Conservation (phyloP, 208 protist species). For the Acanthamoeba castellanii region DNA sequence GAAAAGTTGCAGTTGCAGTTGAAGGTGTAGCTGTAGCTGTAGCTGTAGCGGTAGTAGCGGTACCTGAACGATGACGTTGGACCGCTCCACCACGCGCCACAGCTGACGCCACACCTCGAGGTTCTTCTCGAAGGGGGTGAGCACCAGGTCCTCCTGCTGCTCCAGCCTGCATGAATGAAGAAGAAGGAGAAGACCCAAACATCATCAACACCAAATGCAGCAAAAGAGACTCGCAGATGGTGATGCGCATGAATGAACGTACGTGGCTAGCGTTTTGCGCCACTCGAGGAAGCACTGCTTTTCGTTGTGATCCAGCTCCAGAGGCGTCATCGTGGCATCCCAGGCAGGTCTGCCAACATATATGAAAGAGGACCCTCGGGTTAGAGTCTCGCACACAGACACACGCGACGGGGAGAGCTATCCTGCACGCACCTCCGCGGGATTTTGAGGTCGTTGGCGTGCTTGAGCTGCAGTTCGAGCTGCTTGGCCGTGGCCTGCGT, state of each 20-base stretch:
- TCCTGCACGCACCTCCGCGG: neutral
- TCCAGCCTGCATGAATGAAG: slow-evolving; percentile 89
- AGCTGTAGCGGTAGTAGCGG: no score
- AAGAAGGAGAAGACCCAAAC: neutral
- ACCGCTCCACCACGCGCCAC: slow-evolving; percentile 98
- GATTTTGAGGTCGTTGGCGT: slow-evolving; percentile 47
- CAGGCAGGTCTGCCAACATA: slow-evolving; percentile 74
- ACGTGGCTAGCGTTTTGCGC: slow-evolving; percentile 79
- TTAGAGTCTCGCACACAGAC: neutral
- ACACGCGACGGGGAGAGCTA: neutral
- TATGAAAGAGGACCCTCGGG: neutral
- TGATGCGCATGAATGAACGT: neutral
- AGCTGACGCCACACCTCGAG: slow-evolving; percentile 99
- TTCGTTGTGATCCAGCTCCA: slow-evolving; percentile 81
- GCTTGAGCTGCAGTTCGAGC: slow-evolving; percentile 62
- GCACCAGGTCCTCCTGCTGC: slow-evolving; percentile 93
- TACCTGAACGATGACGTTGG: slow-evolving; percentile 83
- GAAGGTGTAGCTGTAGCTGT: no score
- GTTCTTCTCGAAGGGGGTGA: slow-evolving; percentile 99
- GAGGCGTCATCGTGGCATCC: slow-evolving; percentile 72
- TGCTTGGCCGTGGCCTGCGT: slow-evolving; percentile 46
- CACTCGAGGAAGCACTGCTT: slow-evolving; percentile 83
- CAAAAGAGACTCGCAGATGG: neutral
- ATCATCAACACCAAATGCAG: neutral
- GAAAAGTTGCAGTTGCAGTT: neutral